Base-by-base conservation (phyloP, 805 yeast species). In the Brettanomyces custersianus region DNA sequence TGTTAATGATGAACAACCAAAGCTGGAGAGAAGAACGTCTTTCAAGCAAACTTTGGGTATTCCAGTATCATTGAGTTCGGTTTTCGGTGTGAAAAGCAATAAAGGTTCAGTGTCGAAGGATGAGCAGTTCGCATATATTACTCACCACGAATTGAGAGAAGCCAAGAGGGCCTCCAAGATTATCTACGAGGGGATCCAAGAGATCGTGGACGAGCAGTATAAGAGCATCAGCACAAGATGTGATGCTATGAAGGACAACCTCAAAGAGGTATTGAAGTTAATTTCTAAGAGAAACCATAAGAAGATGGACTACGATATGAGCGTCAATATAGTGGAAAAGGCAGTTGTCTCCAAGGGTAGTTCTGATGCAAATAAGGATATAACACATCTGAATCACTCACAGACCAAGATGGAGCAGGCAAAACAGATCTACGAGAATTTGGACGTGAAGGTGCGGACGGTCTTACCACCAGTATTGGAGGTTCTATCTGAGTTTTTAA, bases 401-500 rank as follows among this genome's bases (percentile, higher is more conserved):
- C 64, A 63, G 36, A 37, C 40, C 1, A 49, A 59, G 18, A 31
- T 63, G 22, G 52, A 54, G n/a, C 59, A 55, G 16, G 48, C 55
- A 9, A 54, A 54, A 18, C 40, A 43, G 5, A 47, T 55, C 5
- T 70, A 53, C 40, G 44, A 47, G 12, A 61, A 60, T 16, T 43
- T 66, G 15, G 66, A 68, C 43, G 57, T 54, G 16, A 68, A 66
- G 36, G 48, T 63, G n/a, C 60, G 58, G 33, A 31, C 62, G 4
- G 45, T 66, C 3, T 49, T 71, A 5, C 80, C 80, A 1, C 72
- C 70, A 42, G 59, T 63, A 4, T 47, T 69, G 32, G 52, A 58
- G 3, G 59, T 64, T 13, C 44, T 72, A 31, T 71, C 72, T 24
- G 80, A 73, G 43, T 72, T 71, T 40, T 50, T 72, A 9, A 68